phyloP scores from a whole-genome alignment of 345 rosid genomes.

The Eucalyptus curtisii region DNA sequence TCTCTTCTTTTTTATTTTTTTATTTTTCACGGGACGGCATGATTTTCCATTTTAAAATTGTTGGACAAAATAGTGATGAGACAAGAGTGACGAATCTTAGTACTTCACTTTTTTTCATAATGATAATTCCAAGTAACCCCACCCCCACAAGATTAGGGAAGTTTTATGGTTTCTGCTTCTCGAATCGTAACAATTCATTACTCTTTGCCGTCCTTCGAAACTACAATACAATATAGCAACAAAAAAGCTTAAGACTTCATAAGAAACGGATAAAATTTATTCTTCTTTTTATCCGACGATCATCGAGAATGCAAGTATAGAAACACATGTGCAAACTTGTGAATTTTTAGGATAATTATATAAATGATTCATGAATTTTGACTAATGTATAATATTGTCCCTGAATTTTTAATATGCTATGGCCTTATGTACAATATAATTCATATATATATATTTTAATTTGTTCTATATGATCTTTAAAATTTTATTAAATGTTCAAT shows the following conservation, averaged over 20 bases:
- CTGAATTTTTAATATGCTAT: too few relatives aligned
- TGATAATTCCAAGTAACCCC: neutral
- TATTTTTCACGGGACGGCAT: fast-evolving
- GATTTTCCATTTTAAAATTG: neutral
- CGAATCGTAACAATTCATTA: neutral
- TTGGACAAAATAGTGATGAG: neutral
- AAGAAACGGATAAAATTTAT: neutral
- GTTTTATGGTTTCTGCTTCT: fast-evolving
- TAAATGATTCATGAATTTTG: too few relatives aligned
- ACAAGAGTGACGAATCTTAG: neutral
- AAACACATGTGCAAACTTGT: fast-evolving
- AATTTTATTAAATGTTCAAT: too few relatives aligned
- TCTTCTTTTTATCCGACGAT: neutral
- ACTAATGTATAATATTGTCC: too few relatives aligned
- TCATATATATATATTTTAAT: too few relatives aligned
- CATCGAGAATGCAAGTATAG: neutral
- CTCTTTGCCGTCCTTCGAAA: neutral
- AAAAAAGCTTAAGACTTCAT: neutral
- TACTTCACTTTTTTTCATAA: neutral
- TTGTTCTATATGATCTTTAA: fast-evolving
- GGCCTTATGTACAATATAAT: too few relatives aligned
- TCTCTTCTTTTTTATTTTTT: neutral
- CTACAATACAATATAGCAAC: neutral
- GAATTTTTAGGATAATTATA: too few relatives aligned
- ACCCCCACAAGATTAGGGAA: neutral